These are phyloP conservation scores for Breynia disticha DNA, from an alignment of 441 rosid genomes.

Conservation along the genomic window DNA sequence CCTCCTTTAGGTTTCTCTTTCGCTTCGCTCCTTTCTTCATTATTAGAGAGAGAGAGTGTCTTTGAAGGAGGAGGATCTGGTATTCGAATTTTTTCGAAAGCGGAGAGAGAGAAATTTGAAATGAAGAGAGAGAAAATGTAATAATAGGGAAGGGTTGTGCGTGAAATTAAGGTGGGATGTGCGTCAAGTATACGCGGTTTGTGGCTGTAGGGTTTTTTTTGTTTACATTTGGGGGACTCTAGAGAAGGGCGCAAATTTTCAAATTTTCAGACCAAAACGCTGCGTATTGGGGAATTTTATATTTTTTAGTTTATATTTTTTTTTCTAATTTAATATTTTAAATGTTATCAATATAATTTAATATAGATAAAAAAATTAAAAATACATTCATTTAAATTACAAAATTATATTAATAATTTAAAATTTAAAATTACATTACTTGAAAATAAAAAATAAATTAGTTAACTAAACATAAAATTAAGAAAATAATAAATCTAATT, in stretches of 20 bases:
- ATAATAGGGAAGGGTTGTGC: neutral
- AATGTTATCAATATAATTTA: too few relatives aligned
- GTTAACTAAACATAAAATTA: too few relatives aligned
- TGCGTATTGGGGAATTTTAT: neutral
- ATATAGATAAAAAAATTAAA: too few relatives aligned
- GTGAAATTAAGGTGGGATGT: conserved; percentile 22
- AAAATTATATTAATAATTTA: too few relatives aligned
- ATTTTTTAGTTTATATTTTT: too few relatives aligned
- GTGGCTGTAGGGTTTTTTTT: conserved; percentile 8
- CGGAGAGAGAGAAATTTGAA: neutral
- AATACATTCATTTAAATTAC: too few relatives aligned
- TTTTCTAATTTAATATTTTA: too few relatives aligned
- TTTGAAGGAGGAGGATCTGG: neutral
- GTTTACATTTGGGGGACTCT: neutral
- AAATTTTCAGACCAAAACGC: conserved; percentile 1
- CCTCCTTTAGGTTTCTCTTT: conserved; percentile 33
- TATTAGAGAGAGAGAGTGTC: neutral
- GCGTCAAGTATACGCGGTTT: too few relatives aligned
- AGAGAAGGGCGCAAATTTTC: conserved; percentile 11
- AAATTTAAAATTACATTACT: too few relatives aligned
- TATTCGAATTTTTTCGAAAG: neutral
- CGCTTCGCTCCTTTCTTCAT: conserved; percentile 80
- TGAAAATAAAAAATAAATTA: too few relatives aligned
- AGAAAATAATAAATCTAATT: too few relatives aligned
- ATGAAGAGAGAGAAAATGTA: neutral